Evolutionary conservation across 2,329 filamentous ascomycete species (phyloP), one percentile per base, ranked within the genome.

Genomic region (Pseudocercospora eumusae): DNA sequence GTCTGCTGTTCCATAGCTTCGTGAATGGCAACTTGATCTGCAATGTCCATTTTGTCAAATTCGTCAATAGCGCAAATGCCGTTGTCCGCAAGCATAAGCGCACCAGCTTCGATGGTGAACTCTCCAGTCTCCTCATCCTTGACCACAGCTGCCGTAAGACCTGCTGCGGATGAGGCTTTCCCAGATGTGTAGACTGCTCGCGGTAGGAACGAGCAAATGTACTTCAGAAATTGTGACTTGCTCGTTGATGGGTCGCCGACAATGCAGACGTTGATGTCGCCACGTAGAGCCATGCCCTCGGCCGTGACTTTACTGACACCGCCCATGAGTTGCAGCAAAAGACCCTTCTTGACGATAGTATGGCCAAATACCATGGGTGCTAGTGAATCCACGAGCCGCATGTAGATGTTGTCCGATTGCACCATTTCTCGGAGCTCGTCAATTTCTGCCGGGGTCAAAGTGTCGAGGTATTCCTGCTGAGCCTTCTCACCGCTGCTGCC

Each of bases 1-100:
- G 95, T 99, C 79, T 99, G 95, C 81, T 99, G 95, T 85, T 99
- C 95, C 95, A 99, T 99, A 63, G 95, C 95, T 86, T 99, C 95
- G 84, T 99, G 95, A 73, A 99, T 99, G 68, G 95, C 95, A 59
- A 99, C 95, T 79, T 99, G 95, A 75, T 99, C 95, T 57, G 82
- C 87, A 65, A 99, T 90, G 72, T 99, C 95, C 95, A 99, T 99
- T 81, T 99, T 99, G 85, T 99, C 95, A 71, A 99, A 99, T 75
- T 99, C 95, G 74, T 99, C 95, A 75, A 99, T 99, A 63, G 92
- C 93, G 77, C 95, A 99, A 71, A 98, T 96, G 58, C 95, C 95
- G 69, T 96, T 97, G 73, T 98, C 86, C 21, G 95, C 95, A 64
- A 99, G 82, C 95, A 99, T 98, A 61, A 99, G 86, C 11, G 95